Percentiles rank a stretch among this genome's conserved stretches.
Conservation (phyloP, 2,329 filamentous ascomycete genomes). For the Fusarium drepaniforme region DNA sequence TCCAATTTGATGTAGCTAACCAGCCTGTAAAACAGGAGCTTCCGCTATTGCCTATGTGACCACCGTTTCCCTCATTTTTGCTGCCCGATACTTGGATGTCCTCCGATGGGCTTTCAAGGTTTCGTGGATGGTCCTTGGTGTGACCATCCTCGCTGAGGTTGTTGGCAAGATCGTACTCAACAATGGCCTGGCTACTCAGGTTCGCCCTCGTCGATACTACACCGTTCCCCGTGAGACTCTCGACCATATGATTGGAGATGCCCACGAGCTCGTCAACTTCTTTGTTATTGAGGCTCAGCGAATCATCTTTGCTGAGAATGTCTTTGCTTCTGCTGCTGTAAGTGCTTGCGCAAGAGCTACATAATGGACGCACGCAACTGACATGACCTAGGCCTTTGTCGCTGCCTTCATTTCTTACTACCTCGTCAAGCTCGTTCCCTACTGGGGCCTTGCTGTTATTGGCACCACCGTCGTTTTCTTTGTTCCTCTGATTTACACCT, state of each 20-base stretch:
- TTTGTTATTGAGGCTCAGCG: constrained; percentile 78
- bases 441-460: constrained; percentile 76
- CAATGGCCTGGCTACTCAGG: constrained; percentile 72
- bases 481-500: constrained; percentile 72
- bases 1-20: constrained; percentile 26
- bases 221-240: constrained; percentile 73
- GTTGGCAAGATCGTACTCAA: constrained; percentile 71
- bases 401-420: constrained; percentile 75
- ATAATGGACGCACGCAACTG: constrained; percentile 17
- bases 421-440: constrained; percentile 76
- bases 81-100: constrained; percentile 74
- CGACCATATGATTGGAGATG: constrained; percentile 71
- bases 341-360: constrained; percentile 48
- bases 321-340: constrained; percentile 70
- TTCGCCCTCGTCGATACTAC: constrained; percentile 77
- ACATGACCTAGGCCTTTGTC: constrained; percentile 63
- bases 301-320: constrained; percentile 76
- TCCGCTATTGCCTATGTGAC: constrained; percentile 74
- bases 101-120: constrained; percentile 75
- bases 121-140: constrained; percentile 71
- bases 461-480: constrained; percentile 71
- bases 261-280: constrained; percentile 78
- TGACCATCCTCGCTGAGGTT: constrained; percentile 72
- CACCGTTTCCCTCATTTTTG: constrained; percentile 70
- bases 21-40: constrained; percentile 59